These are phyloP conservation scores for Metschnikowia peoriensis DNA, from an alignment of 805 yeast species.

Conservation along the genomic window DNA sequence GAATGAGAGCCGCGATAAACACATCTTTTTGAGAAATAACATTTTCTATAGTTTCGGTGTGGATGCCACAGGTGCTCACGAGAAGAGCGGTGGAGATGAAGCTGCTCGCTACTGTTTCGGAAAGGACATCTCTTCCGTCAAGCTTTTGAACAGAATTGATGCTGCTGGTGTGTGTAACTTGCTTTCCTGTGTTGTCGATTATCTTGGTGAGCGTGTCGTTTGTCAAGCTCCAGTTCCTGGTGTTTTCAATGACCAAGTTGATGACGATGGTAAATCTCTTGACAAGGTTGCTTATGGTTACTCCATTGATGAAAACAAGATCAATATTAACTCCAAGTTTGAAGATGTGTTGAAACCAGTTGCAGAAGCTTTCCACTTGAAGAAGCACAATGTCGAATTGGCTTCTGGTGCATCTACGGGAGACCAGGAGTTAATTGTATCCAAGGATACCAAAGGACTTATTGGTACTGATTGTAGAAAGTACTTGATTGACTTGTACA, in stretches of 20 bases:
- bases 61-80: conserved; percentile 61
- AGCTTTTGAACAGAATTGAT: conserved; percentile 64
- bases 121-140: conserved; percentile 76
- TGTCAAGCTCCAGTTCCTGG: conserved; percentile 98
- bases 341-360: conserved; percentile 55
- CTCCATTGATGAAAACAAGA: conserved; percentile 54
- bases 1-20: conserved; percentile 58
- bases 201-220: conserved; percentile 80
- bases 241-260: conserved; percentile 48
- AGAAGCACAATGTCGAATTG: conserved; percentile 58
- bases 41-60: conserved; percentile 82
- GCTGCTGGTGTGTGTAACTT: conserved; percentile 63
- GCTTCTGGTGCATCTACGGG: conserved; percentile 38
- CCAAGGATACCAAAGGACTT: conserved; percentile 83
- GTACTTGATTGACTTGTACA: conserved; percentile 79
- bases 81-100: conserved; percentile 70
- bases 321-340: conserved; percentile 53
- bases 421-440: conserved; percentile 54
- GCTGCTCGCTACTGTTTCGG: conserved; percentile 80
- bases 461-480: conserved; percentile 81
- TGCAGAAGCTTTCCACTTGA: conserved; percentile 76
- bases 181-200: conserved; percentile 85
- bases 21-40: conserved; percentile 74
- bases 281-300: conserved; percentile 70
- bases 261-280: conserved; percentile 15